These are phyloP conservation scores for Leccinum fibrillosum DNA, from an alignment of 768 basidiomycete genomes.

Conservation along the genomic window DNA sequence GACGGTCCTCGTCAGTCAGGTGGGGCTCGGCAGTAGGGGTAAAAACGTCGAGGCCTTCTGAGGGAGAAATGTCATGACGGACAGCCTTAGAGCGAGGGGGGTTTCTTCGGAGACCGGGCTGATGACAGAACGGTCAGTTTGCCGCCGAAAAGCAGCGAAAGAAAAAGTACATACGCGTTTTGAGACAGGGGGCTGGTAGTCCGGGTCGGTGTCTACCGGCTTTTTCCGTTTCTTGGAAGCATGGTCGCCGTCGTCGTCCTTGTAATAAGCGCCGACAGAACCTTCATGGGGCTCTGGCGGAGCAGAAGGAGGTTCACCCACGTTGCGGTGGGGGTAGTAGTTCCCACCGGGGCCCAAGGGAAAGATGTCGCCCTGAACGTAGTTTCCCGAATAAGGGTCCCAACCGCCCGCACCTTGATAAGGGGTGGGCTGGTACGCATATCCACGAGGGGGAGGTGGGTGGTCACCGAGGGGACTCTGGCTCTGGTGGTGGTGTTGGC, in stretches of 20 bases:
- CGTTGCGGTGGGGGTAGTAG: constrained; percentile 32
- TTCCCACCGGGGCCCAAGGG: constrained; percentile 37
- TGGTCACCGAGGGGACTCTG: constrained; percentile 28
- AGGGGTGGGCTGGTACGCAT: constrained; percentile 35
- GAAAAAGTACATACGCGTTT: constrained; percentile 50
- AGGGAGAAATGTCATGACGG: constrained; percentile 28
- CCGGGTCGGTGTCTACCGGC: constrained; percentile 45
- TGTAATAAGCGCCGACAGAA: constrained; percentile 27
- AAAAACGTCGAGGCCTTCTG: constrained; percentile 21
- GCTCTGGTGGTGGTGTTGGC: constrained; percentile 29
- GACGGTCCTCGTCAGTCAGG: constrained; percentile 39
- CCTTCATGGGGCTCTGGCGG: constrained; percentile 20
- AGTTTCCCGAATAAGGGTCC: constrained; percentile 37
- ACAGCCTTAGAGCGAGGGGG: constrained; percentile 37
- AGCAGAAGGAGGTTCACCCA: constrained; percentile 6
- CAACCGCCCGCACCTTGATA: constrained; percentile 40
- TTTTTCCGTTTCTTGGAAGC: constrained; percentile 51
- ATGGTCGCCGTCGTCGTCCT: constrained; percentile 29
- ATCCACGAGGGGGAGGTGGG: constrained; percentile 32
- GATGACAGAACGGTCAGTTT: neutral
- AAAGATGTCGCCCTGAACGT: constrained; percentile 36
- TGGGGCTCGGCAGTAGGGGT: constrained; percentile 19
- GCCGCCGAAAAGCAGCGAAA: neutral
- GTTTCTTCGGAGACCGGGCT: constrained; percentile 44
- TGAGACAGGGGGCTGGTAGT: constrained; percentile 46